Evolutionary conservation across 2,329 filamentous ascomycete genomes (phyloP).

Genomic region (Aspergillus alliaceus): DNA sequence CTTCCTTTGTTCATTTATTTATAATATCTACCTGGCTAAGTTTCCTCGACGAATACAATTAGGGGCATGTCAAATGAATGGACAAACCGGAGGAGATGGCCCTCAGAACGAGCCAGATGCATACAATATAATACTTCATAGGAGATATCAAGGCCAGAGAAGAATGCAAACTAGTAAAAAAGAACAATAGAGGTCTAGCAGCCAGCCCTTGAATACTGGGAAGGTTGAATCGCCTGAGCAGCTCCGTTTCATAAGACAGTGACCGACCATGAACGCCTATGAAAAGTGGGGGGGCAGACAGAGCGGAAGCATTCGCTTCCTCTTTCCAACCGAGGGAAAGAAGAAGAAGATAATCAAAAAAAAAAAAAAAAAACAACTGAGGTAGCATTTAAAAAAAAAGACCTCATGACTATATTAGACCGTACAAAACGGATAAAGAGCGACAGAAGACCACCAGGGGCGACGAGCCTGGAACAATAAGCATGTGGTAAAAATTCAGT

Average conservation of each 20-base stretch:
- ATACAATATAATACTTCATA: conserved; percentile 3
- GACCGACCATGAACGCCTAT: conserved; percentile 18
- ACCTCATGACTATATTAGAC: conserved; percentile 9
- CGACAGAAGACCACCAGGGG: background rate
- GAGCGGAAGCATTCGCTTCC: background rate
- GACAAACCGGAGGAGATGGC: conserved; percentile 6
- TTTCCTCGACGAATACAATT: conserved; percentile 7
- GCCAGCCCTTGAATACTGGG: conserved; percentile 10
- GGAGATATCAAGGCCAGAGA: conserved; percentile 6
- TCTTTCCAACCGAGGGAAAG: conserved; percentile 8
- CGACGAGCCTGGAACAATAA: background rate
- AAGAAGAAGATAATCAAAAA: conserved; percentile 11
- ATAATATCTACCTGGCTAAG: conserved; percentile 20
- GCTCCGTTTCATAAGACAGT: conserved; percentile 9
- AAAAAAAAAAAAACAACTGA: too few species aligned
- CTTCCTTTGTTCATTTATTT: conserved; percentile 9
- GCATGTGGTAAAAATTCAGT: background rate
- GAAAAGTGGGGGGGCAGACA: background rate
- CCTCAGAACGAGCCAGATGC: conserved; percentile 1
- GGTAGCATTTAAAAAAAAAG: conserved; percentile 3
- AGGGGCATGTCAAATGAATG: conserved; percentile 11
- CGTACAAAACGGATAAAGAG: conserved; percentile 1
- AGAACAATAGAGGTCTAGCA: conserved; percentile 14
- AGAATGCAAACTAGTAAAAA: conserved; percentile 7
- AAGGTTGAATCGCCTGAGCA: conserved; percentile 12